Evolutionary conservation across 768 basidiomycete genomes (phyloP).

Genomic region (Tricholoma matsutake): DNA sequence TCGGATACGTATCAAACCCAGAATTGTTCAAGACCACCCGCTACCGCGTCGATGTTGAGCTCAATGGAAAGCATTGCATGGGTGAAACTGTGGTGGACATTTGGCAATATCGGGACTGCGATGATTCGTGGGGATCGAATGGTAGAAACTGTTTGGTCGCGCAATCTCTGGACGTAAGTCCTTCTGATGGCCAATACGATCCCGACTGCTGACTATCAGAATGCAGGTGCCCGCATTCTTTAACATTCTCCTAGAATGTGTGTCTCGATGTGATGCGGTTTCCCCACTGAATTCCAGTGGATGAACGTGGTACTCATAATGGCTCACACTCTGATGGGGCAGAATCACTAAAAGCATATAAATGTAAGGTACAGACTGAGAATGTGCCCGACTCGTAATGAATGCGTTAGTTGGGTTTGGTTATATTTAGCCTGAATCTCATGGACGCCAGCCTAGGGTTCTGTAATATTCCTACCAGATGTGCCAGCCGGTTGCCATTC

Average conservation of each 20-base stretch:
- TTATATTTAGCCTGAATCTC: neutral
- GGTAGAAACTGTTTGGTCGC: constrained; percentile 79
- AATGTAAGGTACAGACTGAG: neutral
- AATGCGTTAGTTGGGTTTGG: constrained; percentile 37
- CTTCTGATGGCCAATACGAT: neutral
- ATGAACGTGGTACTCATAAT: neutral
- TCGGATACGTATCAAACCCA: constrained; percentile 72
- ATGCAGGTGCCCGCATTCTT: constrained; percentile 64
- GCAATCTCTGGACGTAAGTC: constrained; percentile 61
- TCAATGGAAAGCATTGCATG: constrained; percentile 56
- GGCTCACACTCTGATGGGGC: too few relatives aligned
- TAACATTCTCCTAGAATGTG: constrained; percentile 56
- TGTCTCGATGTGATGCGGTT: constrained; percentile 53
- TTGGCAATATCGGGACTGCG: constrained; percentile 57
- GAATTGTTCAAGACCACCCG: constrained; percentile 59
- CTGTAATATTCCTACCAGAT: neutral
- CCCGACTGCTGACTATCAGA: neutral
- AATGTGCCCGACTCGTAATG: constrained; percentile 27
- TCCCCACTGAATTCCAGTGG: constrained; percentile 52
- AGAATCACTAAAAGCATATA: too few relatives aligned
- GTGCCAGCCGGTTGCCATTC: constrained; percentile 30
- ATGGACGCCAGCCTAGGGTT: neutral
- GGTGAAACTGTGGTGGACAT: constrained; percentile 84
- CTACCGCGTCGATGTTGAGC: constrained; percentile 83
- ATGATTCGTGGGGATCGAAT: constrained; percentile 66